A percentile compares a stretch with the other conserved stretches of the same genome.
These are phyloP conservation scores for Pichia sp. DNA, from an alignment of 1,139 yeast species.

Conservation along the genomic window DNA sequence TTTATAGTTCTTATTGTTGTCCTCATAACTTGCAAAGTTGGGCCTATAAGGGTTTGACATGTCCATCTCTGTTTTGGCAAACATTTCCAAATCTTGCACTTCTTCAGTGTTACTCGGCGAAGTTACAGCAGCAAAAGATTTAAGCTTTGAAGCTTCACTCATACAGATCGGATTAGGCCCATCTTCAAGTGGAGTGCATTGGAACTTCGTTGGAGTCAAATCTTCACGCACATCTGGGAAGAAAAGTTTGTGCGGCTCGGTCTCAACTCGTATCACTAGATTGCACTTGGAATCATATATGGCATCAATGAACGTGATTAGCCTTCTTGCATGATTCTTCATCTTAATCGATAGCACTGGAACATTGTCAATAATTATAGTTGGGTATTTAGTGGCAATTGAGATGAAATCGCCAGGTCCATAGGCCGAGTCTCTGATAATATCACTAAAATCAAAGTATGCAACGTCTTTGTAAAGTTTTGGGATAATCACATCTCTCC, in stretches of 20 bases:
- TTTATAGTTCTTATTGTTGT: conserved; percentile 23
- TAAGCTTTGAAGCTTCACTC: too few relatives aligned
- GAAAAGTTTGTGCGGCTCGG: conserved; percentile 44
- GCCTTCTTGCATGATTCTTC: conserved; percentile 64
- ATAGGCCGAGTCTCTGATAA: conserved; percentile 47
- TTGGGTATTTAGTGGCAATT: conserved; percentile 50
- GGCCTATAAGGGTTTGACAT: conserved; percentile 62
- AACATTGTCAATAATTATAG: conserved; percentile 52
- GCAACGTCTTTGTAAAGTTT: conserved; percentile 33
- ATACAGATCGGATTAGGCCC: conserved; percentile 11
- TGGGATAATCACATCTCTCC: conserved; percentile 44
- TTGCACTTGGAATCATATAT: conserved; percentile 62
- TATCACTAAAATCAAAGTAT: conserved; percentile 43
- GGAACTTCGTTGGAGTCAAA: conserved; percentile 5
- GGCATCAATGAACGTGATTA: conserved; percentile 62
- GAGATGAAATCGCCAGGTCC: conserved; percentile 70
- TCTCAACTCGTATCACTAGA: conserved; percentile 44
- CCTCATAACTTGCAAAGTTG: conserved; percentile 56
- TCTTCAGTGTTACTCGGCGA: conserved; percentile 5
- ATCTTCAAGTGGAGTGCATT: conserved; percentile 19
- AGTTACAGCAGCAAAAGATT: too few relatives aligned
- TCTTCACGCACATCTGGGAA: conserved; percentile 39
- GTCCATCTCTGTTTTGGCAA: conserved; percentile 55
- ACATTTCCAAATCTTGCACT: conserved; percentile 60
- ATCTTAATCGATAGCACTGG: conserved; percentile 51